Conservation (phyloP, 2,329 filamentous ascomycete genomes). For the Aspergillus bombycis region DNA sequence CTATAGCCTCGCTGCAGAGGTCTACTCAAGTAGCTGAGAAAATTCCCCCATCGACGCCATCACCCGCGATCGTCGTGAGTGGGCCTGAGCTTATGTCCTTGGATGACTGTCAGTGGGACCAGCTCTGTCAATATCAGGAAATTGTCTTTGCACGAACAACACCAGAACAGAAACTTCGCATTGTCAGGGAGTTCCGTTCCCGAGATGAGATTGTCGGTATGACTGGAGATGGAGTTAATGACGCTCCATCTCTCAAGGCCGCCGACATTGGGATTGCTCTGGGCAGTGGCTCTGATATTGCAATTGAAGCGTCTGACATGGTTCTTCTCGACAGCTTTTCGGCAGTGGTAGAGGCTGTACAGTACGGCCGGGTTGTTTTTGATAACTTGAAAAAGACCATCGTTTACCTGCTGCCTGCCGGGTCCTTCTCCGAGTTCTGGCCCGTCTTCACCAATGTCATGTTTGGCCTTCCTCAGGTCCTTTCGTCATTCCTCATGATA, state of each 20-base stretch:
- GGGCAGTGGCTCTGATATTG: slow-evolving; percentile 62
- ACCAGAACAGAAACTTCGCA: slow-evolving; percentile 77
- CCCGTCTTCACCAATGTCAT: slow-evolving; percentile 73
- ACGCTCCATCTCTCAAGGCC: slow-evolving; percentile 58
- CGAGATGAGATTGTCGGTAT: slow-evolving; percentile 61
- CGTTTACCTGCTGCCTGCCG: slow-evolving; percentile 73
- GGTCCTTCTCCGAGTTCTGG: slow-evolving; percentile 75
- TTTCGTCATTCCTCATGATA: slow-evolving; percentile 74
- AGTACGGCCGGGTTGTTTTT: slow-evolving; percentile 72
- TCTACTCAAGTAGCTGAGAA: slow-evolving; percentile 13
- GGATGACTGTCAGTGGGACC: slow-evolving; percentile 70
- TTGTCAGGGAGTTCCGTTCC: slow-evolving; percentile 73
- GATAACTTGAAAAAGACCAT: slow-evolving; percentile 79
- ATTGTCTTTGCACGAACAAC: slow-evolving; percentile 78
- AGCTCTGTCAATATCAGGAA: slow-evolving; percentile 66
- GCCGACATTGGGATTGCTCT: slow-evolving; percentile 65
- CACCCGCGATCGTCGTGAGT: slow-evolving; percentile 62
- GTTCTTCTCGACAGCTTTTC: slow-evolving; percentile 70
- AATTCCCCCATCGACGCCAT: slow-evolving; percentile 21
- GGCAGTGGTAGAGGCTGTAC: slow-evolving; percentile 71
- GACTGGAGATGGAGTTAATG: slow-evolving; percentile 54
- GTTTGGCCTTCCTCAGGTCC: slow-evolving; percentile 73
- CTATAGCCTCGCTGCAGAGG: slow-evolving; percentile 56
- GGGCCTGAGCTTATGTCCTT: slow-evolving; percentile 68
- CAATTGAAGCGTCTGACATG: slow-evolving; percentile 66